These are phyloP conservation scores for Monosporozyma unispora DNA, from an alignment of 805 yeast genomes.

Conservation along the genomic window DNA sequence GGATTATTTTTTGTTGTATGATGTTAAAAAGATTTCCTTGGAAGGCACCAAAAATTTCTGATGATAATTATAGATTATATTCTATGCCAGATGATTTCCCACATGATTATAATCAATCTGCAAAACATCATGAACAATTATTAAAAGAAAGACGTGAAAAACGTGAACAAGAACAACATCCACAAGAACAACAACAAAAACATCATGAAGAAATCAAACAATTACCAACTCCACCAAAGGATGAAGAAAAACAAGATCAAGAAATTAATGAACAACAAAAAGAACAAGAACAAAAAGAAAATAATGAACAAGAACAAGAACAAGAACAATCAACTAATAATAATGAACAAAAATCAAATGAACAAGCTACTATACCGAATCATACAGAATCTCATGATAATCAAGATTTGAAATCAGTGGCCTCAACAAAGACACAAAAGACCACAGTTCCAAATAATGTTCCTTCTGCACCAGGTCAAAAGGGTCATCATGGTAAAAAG, in stretches of 20 bases:
- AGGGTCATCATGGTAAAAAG: slow-evolving; percentile 32
- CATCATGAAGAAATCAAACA: not conserved
- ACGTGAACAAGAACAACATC: slow-evolving; percentile 5
- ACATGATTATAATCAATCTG: slow-evolving; percentile 67
- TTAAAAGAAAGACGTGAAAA: slow-evolving; percentile 38
- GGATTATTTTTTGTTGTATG: slow-evolving; percentile 81
- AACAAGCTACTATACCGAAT: not conserved
- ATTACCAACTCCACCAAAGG: slow-evolving; percentile 7
- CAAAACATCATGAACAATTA: slow-evolving; percentile 59
- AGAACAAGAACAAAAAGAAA: not conserved
- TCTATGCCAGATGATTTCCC: slow-evolving; percentile 61
- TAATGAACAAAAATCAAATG: not conserved
- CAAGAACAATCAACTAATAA: not conserved
- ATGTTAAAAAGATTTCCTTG: slow-evolving; percentile 78
- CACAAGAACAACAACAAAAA: not conserved
- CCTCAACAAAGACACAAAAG: slow-evolving; percentile 9
- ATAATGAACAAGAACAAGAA: slow-evolving; percentile 1
- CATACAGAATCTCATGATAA: not conserved
- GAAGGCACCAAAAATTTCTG: slow-evolving; percentile 63
- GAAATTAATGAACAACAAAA: not conserved
- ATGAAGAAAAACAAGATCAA: slow-evolving; percentile 1
- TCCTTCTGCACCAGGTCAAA: slow-evolving; percentile 10
- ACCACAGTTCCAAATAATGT: not conserved
- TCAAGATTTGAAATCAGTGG: slow-evolving; percentile 12
- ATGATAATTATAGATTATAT: slow-evolving; percentile 61